Evolutionary conservation across 192 early-diverging fungal species (phyloP).

Genomic region (Coemansia javaensis): DNA sequence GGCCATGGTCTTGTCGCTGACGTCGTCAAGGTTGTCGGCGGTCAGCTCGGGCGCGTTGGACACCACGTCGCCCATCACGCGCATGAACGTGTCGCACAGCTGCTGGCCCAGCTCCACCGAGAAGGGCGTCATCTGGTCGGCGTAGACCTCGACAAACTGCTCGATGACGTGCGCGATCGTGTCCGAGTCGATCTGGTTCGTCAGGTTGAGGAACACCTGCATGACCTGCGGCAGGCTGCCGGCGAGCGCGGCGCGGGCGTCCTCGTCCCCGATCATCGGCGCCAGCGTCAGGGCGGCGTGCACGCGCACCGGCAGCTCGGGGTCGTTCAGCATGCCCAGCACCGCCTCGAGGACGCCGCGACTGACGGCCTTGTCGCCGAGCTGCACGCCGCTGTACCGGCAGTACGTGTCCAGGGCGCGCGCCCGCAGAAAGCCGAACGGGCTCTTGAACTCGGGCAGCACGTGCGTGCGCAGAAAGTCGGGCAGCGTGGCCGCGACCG

Average conservation of each 20-base stretch:
- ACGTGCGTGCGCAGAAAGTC: constrained; percentile 80
- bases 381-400: constrained; percentile 59
- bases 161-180: constrained; percentile 84
- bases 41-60: constrained; percentile 37
- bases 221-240: constrained; percentile 83
- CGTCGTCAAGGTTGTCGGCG: constrained; percentile 57
- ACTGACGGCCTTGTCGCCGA: constrained; percentile 55
- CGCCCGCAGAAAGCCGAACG: constrained; percentile 74
- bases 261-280: constrained; percentile 71
- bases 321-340: constrained; percentile 58
- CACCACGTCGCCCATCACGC: constrained; percentile 73
- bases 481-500: constrained; percentile 72
- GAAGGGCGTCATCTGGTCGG: constrained; percentile 87
- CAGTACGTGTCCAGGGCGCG: constrained; percentile 58
- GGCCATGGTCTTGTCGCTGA: constrained; percentile 82
- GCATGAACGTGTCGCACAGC: constrained; percentile 81
- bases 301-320: constrained; percentile 83
- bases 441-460: constrained; percentile 86
- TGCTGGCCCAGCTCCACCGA: constrained; percentile 83
- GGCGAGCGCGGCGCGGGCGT: constrained; percentile 67
- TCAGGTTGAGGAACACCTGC: constrained; percentile 79
- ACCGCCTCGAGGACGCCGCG: constrained; percentile 55
- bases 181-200: constrained; percentile 92
- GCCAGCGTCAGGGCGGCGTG: constrained; percentile 78
- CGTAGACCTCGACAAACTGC: constrained; percentile 85